phyloP scores from a whole-genome alignment of 371 early-diverging fungal species.

The Capillidium heterosporum region DNA sequence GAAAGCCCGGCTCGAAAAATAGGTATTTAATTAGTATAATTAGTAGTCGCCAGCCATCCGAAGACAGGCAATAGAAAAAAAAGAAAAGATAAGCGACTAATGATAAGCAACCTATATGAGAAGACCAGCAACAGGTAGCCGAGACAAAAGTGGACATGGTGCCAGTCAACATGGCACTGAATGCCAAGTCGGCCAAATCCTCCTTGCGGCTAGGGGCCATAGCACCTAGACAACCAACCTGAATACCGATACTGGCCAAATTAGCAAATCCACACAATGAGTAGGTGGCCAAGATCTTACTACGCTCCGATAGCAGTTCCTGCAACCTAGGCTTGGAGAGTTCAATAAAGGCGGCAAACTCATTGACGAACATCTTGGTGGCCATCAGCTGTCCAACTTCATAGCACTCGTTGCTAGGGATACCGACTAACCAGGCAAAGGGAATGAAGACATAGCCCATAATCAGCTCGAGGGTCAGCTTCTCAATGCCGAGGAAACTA shows the following conservation, averaged over 20 bases:
- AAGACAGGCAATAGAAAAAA: no score
- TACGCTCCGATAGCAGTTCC: conserved; percentile 19
- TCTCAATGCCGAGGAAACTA: conserved; percentile 39
- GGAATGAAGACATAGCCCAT: conserved; percentile 66
- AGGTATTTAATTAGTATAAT: no score
- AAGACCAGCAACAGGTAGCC: conserved; percentile 67
- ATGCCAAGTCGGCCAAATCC: conserved; percentile 52
- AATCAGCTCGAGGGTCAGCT: conserved; percentile 42
- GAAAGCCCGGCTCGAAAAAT: no score
- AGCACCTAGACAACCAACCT: conserved; percentile 56
- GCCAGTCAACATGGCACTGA: conserved; percentile 67
- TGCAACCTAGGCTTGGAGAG: conserved; percentile 1
- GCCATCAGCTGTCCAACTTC: conserved; percentile 57
- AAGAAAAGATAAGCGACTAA: no score
- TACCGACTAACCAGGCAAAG: conserved; percentile 68
- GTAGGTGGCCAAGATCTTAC: conserved; percentile 37
- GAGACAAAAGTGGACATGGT: conserved; percentile 63
- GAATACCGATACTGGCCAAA: conserved; percentile 70
- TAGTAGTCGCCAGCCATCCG: no score
- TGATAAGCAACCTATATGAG: conserved; percentile 35
- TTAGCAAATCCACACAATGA: conserved; percentile 84
- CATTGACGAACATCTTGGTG: conserved; percentile 76
- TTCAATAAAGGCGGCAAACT: conserved; percentile 65
- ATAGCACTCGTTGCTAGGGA: conserved; percentile 34
- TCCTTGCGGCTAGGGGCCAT: conserved; percentile 60